phyloP scores from a whole-genome alignment of 257 asterid species.

The Jasminum sambac region DNA sequence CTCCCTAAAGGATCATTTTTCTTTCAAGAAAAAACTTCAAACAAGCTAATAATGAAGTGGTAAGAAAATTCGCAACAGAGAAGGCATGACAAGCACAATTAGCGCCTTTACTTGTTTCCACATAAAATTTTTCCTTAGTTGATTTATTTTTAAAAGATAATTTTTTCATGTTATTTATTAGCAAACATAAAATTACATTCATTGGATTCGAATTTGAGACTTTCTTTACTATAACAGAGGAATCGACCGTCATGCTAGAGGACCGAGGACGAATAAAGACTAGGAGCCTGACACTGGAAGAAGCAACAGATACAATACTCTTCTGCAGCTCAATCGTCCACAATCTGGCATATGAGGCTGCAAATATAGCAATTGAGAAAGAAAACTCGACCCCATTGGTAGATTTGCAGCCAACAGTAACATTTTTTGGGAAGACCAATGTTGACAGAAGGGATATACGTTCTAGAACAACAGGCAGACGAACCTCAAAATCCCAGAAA shows the following conservation, averaged over 20 bases:
- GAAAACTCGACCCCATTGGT: constrained; percentile 45
- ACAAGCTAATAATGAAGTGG: neutral
- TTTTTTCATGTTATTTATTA: neutral
- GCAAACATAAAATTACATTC: constrained; percentile 3
- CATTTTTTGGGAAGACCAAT: constrained; percentile 48
- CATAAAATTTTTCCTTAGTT: neutral
- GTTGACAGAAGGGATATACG: constrained; percentile 54
- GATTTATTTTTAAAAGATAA: too few relatives aligned
- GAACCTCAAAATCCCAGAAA: constrained; percentile 59
- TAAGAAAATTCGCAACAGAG: neutral
- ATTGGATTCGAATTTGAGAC: neutral
- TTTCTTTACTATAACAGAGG: constrained; percentile 49
- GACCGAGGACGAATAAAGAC: constrained; percentile 41
- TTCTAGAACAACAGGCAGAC: constrained; percentile 49
- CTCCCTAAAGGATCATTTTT: too few relatives aligned
- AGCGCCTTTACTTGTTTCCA: neutral
- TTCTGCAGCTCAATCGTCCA: constrained; percentile 96
- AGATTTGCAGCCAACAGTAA: constrained; percentile 44
- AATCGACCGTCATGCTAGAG: constrained; percentile 57
- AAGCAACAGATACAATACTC: constrained; percentile 93
- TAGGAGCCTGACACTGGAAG: constrained; percentile 81
- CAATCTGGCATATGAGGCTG: constrained; percentile 82
- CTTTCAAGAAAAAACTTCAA: too few relatives aligned
- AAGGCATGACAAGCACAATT: neutral
- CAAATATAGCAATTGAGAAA: constrained; percentile 69